Evolutionary conservation across 345 rosid genomes (phyloP), one percentile per base, ranked within the genome.

Genomic region (Salix caprea): DNA sequence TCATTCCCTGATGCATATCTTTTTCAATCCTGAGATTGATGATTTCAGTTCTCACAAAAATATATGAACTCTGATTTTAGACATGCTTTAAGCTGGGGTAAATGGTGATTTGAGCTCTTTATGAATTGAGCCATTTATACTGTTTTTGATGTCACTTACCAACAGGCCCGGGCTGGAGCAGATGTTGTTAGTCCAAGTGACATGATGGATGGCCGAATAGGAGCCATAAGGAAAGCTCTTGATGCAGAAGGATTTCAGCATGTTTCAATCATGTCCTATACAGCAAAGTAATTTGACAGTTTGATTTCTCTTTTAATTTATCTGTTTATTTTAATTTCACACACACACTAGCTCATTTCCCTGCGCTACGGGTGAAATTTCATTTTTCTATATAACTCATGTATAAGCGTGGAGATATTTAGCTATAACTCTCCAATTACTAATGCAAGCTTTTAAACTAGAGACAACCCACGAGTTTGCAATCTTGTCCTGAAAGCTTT

Each of bases 101-200:
- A 67, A 66, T 34, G 76, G 44, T 23, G 42, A 65, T 79, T 72
- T 48, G 50, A 46, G 34, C 24, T 50, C 75, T 76, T 42, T 65
- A 40, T 73, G 44, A 46, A 21, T 46, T 50, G 67, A 46, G 9
- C 4, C 16, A 16, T 58, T 58, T 67, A 68, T 72, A 65, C 30
- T 77, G 2, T 56, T 26, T 67, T 74, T 74, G 76, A 34, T 78
- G 50, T 74, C 72, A 64, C 74, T 60, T 64, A 10, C 61, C 48
- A 46, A 61, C 70, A 95, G 92, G 97, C 96, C 6, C 87, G 90
- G 74, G 97, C 97, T 73, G 98, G 97, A 77, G 92, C 98, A 44
- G 99, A 95, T 89, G 97, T 95, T 84, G 92, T 95, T 67, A 88
- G 97, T 87, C 94, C 99, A n/a, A 93, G 99, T 85, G 99, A 95